phyloP scores from a whole-genome alignment of 2,329 filamentous ascomycete species.

The Claviceps quebecensis region DNA sequence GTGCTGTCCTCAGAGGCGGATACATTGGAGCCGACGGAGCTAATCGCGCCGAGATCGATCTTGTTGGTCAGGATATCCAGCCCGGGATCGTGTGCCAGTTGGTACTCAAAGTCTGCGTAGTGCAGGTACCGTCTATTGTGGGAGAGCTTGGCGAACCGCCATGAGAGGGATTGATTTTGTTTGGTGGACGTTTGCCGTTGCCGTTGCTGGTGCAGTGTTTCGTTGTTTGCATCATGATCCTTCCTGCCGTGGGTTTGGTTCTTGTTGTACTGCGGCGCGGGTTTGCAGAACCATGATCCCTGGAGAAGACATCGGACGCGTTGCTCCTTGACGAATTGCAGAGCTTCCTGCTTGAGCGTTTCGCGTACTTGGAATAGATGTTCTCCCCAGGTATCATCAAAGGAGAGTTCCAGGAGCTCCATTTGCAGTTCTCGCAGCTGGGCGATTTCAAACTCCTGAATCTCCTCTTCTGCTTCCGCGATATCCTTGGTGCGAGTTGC shows the following conservation, averaged over 20 bases:
- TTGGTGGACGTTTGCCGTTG: too few relatives aligned
- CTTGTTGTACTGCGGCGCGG: conserved; percentile 19
- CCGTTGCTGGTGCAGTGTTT: conserved; percentile 28
- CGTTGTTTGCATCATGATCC: conserved; percentile 14
- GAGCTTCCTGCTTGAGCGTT: conserved; percentile 75
- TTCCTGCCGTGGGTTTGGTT: conserved; percentile 10
- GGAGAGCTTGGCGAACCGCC: conserved; percentile 77
- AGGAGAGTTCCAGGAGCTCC: conserved; percentile 78
- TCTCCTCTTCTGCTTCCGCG: conserved; percentile 75
- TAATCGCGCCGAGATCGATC: conserved; percentile 76
- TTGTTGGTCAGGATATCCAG: conserved; percentile 65
- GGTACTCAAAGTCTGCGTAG: conserved; percentile 68
- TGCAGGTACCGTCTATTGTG: conserved; percentile 85
- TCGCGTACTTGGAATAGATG: conserved; percentile 85
- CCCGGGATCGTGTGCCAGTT: conserved; percentile 49
- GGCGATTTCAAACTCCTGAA: conserved; percentile 68
- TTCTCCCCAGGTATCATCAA: conserved; percentile 88
- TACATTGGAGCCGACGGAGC: conserved; percentile 87
- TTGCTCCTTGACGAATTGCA: conserved; percentile 96
- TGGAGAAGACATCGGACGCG: conserved; percentile 77
- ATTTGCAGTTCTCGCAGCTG: conserved; percentile 78
- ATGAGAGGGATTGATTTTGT: conserved; percentile 24
- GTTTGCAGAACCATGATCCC: conserved; percentile 71
- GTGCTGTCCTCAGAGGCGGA: conserved; percentile 45
- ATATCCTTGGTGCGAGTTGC: conserved; percentile 73